Base-by-base conservation (phyloP, 495 filamentous ascomycete species). In the Hypoxylon trugodes region DNA sequence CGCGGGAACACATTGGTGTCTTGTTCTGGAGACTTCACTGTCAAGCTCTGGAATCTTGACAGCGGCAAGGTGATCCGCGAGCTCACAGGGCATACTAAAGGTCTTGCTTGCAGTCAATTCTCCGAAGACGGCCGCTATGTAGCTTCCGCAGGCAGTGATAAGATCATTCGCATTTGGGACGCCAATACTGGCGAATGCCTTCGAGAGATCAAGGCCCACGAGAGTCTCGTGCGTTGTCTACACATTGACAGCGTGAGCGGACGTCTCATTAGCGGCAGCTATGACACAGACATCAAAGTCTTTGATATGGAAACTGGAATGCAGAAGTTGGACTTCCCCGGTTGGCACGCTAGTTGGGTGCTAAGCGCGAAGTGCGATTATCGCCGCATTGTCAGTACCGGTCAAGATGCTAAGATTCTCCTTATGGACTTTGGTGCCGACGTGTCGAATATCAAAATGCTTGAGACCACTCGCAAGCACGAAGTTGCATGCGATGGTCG, bases 311-410 rank as follows among this genome's bases (percentile, higher is more conserved):
- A 87, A 41, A 86, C 85, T 3, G 93, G 93, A 24, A 79, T 86
- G 41, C 77, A 87, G 33, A 81, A 91, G 25, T 82, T 93, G 45
- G 85, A 90, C 57, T 90, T 96, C 60, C 89, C 90, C 13, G 87
- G 89, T 50, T 98, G 92, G 91, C 95, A 96, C 33, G 88, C 89
- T 12, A 96, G 92, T 69, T 98, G 96, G 96, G 96, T 97, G 66
- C 76, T 98, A 36, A 91, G 90, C 59, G 95, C 96, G 21, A 97
- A 98, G 77, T 90, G 89, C 26, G 95, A 98, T 73, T 97, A 97
- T 72, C 81, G 94, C 42, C 84, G 95, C 30, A 93, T 98, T 54
- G 88, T 98, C 38, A 91, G 90, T 52, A 96, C 96, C 0, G 93
- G 91, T 36, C 95, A 98, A 75, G 93, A 98, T 68, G 89, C 92